Percentiles rank a stretch among this genome's conserved stretches.
phyloP scores from a whole-genome alignment of 192 early-diverging fungal genomes.

The Coemansia aciculifera region DNA sequence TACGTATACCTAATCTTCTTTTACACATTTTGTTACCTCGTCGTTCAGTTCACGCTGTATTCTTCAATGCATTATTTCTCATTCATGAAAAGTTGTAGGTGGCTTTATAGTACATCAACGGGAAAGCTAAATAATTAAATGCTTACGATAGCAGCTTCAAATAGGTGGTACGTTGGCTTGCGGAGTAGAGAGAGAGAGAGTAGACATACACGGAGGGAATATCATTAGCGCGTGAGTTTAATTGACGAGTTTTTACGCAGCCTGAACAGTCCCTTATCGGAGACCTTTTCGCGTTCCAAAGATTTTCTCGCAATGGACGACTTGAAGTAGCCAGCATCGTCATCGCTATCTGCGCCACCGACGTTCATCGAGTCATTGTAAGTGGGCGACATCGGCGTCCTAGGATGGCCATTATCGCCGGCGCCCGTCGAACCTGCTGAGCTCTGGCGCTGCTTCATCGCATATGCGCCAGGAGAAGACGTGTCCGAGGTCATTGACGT shows the following conservation, averaged over 20 bases:
- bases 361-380: conserved; percentile 12
- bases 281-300: conserved; percentile 25
- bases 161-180: background rate
- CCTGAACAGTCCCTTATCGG: conserved; percentile 27
- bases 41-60: background rate
- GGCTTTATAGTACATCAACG: background rate
- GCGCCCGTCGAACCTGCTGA: conserved; percentile 1
- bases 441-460: conserved; percentile 11
- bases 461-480: background rate
- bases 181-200: background rate
- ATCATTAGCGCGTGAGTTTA: conserved; percentile 27
- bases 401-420: conserved; percentile 5
- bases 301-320: conserved; percentile 13
- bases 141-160: background rate
- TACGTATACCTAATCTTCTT: background rate
- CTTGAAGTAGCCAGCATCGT: conserved; percentile 47
- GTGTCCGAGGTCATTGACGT: background rate
- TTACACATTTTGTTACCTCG: conserved; percentile 9
- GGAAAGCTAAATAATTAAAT: background rate
- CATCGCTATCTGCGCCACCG: conserved; percentile 18
- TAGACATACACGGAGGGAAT: conserved; percentile 5
- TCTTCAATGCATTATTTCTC: background rate
- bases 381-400: conserved; percentile 30
- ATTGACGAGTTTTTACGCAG: conserved; percentile 46
- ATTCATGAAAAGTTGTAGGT: background rate